Evolutionary conservation across 805 yeast genomes (phyloP).

Genomic region (Wickerhamiella alocasiicola): DNA sequence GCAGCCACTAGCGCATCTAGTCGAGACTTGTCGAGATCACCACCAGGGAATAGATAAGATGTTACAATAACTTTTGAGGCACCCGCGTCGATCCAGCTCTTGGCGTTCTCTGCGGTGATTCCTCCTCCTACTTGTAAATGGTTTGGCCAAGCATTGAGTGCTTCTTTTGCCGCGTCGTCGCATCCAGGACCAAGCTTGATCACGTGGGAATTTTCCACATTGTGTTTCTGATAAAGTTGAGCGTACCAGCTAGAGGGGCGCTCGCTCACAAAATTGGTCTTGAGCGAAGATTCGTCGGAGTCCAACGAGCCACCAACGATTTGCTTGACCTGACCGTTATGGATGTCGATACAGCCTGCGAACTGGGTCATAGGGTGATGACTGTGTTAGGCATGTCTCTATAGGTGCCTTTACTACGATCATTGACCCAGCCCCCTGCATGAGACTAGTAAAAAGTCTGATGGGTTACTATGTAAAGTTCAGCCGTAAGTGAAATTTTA

Average conservation of each 20-base stretch:
- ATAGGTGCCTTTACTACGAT: too few relatives aligned
- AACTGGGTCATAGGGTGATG: conserved; percentile 67
- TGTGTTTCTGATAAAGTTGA: conserved; percentile 44
- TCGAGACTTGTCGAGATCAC: conserved; percentile 39
- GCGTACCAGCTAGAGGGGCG: conserved; percentile 70
- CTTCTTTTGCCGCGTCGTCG: conserved; percentile 70
- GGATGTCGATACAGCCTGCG: conserved; percentile 92
- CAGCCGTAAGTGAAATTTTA: neutral
- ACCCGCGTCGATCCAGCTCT: conserved; percentile 59
- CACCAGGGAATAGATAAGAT: conserved; percentile 74
- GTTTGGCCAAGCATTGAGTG: conserved; percentile 61
- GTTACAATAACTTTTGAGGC: conserved; percentile 89
- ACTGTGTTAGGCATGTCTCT: too few relatives aligned
- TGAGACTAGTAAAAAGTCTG: too few relatives aligned
- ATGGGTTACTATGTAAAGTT: too few relatives aligned
- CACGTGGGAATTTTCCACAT: conserved; percentile 74
- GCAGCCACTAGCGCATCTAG: conserved; percentile 36
- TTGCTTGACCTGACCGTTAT: conserved; percentile 89
- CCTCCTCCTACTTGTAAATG: conserved; percentile 89
- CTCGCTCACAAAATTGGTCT: conserved; percentile 69
- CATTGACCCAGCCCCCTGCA: too few relatives aligned
- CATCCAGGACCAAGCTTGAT: conserved; percentile 81
- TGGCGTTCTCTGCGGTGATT: conserved; percentile 60
- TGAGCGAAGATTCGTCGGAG: conserved; percentile 29
- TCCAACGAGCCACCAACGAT: conserved; percentile 87